Conservation (phyloP, 2,329 filamentous ascomycete species). For the Rhynchosporium agropyri region DNA sequence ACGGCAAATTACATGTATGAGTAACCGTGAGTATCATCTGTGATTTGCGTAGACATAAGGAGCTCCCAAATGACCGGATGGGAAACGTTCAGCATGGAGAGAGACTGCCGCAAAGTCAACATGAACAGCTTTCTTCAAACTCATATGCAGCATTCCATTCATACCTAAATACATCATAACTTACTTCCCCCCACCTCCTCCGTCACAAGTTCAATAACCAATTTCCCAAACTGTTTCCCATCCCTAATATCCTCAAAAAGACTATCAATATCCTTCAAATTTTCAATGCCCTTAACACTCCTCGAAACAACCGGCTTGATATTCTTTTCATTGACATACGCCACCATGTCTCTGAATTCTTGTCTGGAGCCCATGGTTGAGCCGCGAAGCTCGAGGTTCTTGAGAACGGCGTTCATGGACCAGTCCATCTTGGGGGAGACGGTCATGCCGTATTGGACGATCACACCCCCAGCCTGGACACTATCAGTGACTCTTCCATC, state of each 20-base stretch:
- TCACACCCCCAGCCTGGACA: slow-evolving; percentile 70
- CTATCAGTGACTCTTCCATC: slow-evolving; percentile 5
- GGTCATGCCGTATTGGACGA: slow-evolving; percentile 92
- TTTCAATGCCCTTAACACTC: slow-evolving; percentile 71
- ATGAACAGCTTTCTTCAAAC: neutral
- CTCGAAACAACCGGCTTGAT: slow-evolving; percentile 79
- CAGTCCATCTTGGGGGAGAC: slow-evolving; percentile 82
- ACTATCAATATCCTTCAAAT: slow-evolving; percentile 75
- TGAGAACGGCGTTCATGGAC: slow-evolving; percentile 79
- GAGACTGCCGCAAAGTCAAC: neutral
- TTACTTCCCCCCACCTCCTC: slow-evolving; percentile 27
- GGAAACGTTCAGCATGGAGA: neutral
- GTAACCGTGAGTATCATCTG: too few relatives aligned
- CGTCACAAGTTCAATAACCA: slow-evolving; percentile 71
- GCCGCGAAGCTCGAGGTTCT: slow-evolving; percentile 84
- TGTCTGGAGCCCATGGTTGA: slow-evolving; percentile 88
- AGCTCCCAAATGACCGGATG: too few relatives aligned
- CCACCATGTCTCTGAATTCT: slow-evolving; percentile 90
- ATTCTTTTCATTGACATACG: slow-evolving; percentile 73
- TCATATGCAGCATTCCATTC: neutral
- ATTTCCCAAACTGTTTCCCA: slow-evolving; percentile 86
- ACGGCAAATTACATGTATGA: too few relatives aligned
- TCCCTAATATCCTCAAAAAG: slow-evolving; percentile 88
- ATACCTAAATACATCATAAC: slow-evolving; percentile 22
- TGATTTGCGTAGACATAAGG: too few relatives aligned